Percentiles rank a stretch among this genome's conserved stretches.
Evolutionary conservation across 2,329 filamentous ascomycete genomes (phyloP).

Genomic region (Diaporthe aspalathi): DNA sequence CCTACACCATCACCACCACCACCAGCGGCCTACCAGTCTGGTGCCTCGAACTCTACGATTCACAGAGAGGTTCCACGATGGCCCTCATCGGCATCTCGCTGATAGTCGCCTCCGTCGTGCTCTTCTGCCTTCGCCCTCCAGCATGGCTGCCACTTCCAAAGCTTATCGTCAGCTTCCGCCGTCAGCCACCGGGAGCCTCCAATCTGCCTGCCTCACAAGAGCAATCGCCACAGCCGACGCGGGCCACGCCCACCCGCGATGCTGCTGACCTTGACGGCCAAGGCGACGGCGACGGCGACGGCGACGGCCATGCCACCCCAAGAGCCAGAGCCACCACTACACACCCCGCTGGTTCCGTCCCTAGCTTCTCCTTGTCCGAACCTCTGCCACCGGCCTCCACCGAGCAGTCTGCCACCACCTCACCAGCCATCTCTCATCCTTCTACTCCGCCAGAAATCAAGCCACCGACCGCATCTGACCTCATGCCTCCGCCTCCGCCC

Average conservation of each 20-base stretch:
- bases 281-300: conserved; percentile 39
- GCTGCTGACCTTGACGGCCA: conserved; percentile 27
- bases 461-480: conserved; percentile 9
- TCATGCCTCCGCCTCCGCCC: conserved; percentile 36
- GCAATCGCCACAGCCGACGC: conserved; percentile 22
- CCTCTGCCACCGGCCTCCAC: conserved; percentile 13
- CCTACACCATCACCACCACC: no score
- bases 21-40: no score
- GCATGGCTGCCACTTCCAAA: conserved; percentile 56
- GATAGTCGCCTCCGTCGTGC: conserved; percentile 69
- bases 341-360: conserved; percentile 49
- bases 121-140: conserved; percentile 65
- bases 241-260: neutral
- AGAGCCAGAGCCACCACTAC: conserved; percentile 54
- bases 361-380: conserved; percentile 59
- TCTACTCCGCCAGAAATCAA: conserved; percentile 35
- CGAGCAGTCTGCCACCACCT: neutral
- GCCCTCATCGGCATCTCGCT: conserved; percentile 70
- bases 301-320: conserved; percentile 58
- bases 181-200: conserved; percentile 24
- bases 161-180: conserved; percentile 48
- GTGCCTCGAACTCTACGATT: no score
- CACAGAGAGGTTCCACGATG: conserved; percentile 53
- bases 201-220: conserved; percentile 29
- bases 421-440: conserved; percentile 52